Conservation (phyloP, 345 rosid species). For the Mercurialis annua region DNA sequence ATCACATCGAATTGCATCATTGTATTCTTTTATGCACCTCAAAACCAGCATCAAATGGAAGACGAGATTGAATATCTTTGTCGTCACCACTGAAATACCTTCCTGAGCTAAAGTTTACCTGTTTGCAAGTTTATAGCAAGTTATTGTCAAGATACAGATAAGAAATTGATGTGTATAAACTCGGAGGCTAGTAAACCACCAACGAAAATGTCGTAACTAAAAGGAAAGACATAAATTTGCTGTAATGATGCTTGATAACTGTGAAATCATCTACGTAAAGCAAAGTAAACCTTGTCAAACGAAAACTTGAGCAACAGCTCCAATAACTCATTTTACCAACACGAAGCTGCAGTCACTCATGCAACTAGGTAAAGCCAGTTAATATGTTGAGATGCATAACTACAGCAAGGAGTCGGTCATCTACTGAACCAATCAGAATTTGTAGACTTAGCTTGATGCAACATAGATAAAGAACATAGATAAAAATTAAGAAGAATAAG, state of each 20-base stretch:
- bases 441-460: background rate
- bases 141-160: slow-evolving; percentile 3
- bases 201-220: background rate
- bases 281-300: background rate
- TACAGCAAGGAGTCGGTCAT: background rate
- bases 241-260: background rate
- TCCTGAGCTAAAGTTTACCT: slow-evolving; percentile 98
- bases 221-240: background rate
- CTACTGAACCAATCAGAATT: slow-evolving; percentile 2
- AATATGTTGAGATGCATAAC: background rate
- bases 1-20: slow-evolving; percentile 14
- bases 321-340: background rate
- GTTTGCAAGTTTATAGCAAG: slow-evolving; percentile 18
- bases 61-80: slow-evolving; percentile 42
- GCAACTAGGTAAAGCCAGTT: background rate
- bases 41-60: slow-evolving; percentile 95
- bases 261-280: background rate
- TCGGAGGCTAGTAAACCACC: background rate
- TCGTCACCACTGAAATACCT: slow-evolving; percentile 62
- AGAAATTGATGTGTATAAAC: background rate
- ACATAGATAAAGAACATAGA: background rate
- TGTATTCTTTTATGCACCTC: slow-evolving; percentile 45
- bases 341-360: background rate
- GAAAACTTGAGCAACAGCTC: background rate
- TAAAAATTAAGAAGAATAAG: background rate